Conservation (phyloP, 371 early-diverging fungal species). For the Rhizopus sp. region DNA sequence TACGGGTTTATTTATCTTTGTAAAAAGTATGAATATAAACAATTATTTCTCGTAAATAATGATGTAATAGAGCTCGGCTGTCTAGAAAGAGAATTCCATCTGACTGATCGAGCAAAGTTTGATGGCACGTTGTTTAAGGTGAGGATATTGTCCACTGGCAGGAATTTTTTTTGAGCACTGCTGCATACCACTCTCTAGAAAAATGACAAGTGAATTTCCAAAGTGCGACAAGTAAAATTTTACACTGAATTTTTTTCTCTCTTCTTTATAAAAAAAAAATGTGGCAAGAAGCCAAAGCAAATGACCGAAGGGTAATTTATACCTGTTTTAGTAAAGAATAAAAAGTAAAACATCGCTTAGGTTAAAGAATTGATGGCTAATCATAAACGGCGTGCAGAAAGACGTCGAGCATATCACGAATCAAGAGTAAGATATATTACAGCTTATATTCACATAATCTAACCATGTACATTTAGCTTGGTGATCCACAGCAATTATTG, state of each 20-base stretch:
- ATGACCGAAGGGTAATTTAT: conserved; percentile 45
- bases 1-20: too few relatives aligned
- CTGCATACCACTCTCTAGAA: too few relatives aligned
- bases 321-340: neutral
- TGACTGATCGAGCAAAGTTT: conserved; percentile 16
- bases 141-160: neutral
- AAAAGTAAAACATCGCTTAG: conserved; percentile 18
- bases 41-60: conserved; percentile 18
- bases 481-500: conserved; percentile 60
- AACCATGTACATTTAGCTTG: conserved; percentile 36
- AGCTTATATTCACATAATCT: neutral
- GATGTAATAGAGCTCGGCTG: conserved; percentile 20
- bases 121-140: conserved; percentile 17
- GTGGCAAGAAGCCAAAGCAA: conserved; percentile 51
- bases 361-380: conserved; percentile 58
- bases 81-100: conserved; percentile 19
- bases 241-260: neutral
- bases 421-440: conserved; percentile 44
- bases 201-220: too few relatives aligned
- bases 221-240: too few relatives aligned
- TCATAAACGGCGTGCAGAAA: conserved; percentile 58
- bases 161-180: too few relatives aligned
- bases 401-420: conserved; percentile 60
- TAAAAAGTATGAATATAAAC: too few relatives aligned
- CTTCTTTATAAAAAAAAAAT: conserved; percentile 14